Base-by-base conservation (phyloP, 768 basidiomycete species). In the Agaricus sinodeliciosus region DNA sequence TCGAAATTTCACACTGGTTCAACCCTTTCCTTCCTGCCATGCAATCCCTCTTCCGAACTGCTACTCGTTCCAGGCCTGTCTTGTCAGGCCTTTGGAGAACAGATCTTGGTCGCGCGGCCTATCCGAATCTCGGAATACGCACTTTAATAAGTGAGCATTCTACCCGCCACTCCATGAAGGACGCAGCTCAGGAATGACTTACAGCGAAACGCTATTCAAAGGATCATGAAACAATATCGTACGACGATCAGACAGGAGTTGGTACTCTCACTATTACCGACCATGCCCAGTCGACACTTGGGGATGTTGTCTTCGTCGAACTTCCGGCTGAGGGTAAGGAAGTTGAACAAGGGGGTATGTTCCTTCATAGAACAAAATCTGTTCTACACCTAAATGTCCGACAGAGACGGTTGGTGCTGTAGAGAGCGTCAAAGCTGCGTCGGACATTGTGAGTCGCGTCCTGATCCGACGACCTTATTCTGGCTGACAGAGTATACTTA, bases 221-320 rank as follows among this genome's bases (percentile, higher is more conserved):
- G 42, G 94, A 94, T 55, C 95, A 99, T 67, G 95, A 99, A 73
- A 80, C 83, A 50, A 77, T 97, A 54, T 68, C 74, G 31, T 90
- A 82, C 65, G 94, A 99, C 65, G 80, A 87, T 53, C 64, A 71
- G 37, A 87, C 87, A 16, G 82, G 84, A 35, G 59, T 93, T 26
- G 95, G 92, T 35, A 85, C 79, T 7, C 76, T 98, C 41, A 80
- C 82, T 40, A 90, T 99, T 64, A 97, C 96, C 13, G 74, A 95
- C 64, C 88, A 96, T 64, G 96, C 96, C 1, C 93, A 97, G 67
- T 77, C 84, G 45, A 83, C 85, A 31, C 78, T 99, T 2, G 96
- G 96, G 28, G 96, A 99, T 66, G 92, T 98, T 48, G 96, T 98
- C 43, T 99, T 90, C 70, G 94, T 98, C 44, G 96, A 98, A 67